Evolutionary conservation across 2,329 filamentous ascomycete genomes (phyloP).

Genomic region (Onygenales sp.): DNA sequence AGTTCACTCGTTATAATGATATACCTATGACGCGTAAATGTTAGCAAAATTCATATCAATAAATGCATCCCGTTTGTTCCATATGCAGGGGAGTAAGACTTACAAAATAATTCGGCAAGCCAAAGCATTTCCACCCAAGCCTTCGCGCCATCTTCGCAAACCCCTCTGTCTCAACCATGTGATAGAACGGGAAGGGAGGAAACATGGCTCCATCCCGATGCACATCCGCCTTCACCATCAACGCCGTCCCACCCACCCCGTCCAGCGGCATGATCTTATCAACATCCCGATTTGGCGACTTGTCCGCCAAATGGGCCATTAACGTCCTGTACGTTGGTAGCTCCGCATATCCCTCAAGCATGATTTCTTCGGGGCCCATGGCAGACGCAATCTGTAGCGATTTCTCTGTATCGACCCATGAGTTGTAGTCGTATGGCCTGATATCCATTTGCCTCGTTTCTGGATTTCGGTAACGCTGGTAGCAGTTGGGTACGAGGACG

Average conservation of each 20-base stretch:
- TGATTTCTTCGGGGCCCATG: constrained; percentile 85
- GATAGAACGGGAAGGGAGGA: constrained; percentile 89
- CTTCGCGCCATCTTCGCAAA: constrained; percentile 95
- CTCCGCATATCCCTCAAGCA: constrained; percentile 86
- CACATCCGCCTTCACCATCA: constrained; percentile 93
- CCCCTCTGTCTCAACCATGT: constrained; percentile 94
- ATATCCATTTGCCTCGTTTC: constrained; percentile 61
- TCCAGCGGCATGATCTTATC: constrained; percentile 66
- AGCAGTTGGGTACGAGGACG: constrained; percentile 94
- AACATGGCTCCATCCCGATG: constrained; percentile 98
- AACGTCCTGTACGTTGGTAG: constrained; percentile 85
- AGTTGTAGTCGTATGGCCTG: constrained; percentile 93
- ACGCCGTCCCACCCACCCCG: constrained; percentile 83
- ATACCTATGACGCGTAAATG: constrained; percentile 50
- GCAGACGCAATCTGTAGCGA: constrained; percentile 65
- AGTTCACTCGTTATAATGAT: constrained; percentile 76
- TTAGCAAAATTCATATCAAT: constrained; percentile 3
- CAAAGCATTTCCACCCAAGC: constrained; percentile 73
- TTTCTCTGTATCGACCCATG: constrained; percentile 81
- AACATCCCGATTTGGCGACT: constrained; percentile 45
- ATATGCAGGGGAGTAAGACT: constrained; percentile 20
- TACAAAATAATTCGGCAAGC: constrained; percentile 96
- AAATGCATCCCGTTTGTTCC: not conserved
- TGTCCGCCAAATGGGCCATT: constrained; percentile 72
- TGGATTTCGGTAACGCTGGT: constrained; percentile 72